These are phyloP conservation scores for Atkinsonella hypoxylon DNA, from an alignment of 2,329 filamentous ascomycete species.

Conservation along the genomic window DNA sequence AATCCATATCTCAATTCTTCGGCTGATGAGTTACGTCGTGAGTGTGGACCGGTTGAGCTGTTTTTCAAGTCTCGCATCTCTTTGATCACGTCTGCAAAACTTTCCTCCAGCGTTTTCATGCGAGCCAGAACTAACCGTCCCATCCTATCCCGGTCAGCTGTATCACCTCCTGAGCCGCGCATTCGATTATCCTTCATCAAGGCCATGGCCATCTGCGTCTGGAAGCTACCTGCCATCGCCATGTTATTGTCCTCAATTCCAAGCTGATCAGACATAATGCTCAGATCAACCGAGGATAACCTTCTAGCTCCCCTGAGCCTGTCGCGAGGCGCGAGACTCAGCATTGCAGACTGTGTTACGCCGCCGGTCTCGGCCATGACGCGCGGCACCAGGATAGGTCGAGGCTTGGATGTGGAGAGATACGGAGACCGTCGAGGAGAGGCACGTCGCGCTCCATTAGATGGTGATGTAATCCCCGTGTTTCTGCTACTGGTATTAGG, in stretches of 20 bases:
- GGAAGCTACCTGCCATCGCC: constrained; percentile 62
- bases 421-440: constrained; percentile 36
- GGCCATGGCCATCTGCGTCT: constrained; percentile 67
- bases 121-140: constrained; percentile 71
- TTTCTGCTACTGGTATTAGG: constrained; percentile 25
- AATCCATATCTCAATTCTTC: constrained; percentile 22
- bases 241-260: constrained; percentile 49
- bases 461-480: constrained; percentile 19
- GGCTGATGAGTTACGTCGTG: constrained; percentile 39
- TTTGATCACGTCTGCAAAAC: constrained; percentile 74
- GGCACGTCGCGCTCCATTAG: constrained; percentile 22
- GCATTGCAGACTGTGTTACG: constrained; percentile 33
- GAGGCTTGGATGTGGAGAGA: constrained; percentile 36
- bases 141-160: constrained; percentile 52
- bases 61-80: constrained; percentile 59
- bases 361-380: constrained; percentile 23
- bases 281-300: constrained; percentile 56
- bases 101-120: constrained; percentile 89
- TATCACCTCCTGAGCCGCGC: constrained; percentile 29
- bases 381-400: constrained; percentile 40
- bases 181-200: constrained; percentile 46
- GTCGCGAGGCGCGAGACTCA: constrained; percentile 35
- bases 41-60: constrained; percentile 33
- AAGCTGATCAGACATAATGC: constrained; percentile 58
- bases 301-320: constrained; percentile 28